Base-by-base conservation (phyloP, 768 basidiomycete species). In the Lyophyllum shimeji region DNA sequence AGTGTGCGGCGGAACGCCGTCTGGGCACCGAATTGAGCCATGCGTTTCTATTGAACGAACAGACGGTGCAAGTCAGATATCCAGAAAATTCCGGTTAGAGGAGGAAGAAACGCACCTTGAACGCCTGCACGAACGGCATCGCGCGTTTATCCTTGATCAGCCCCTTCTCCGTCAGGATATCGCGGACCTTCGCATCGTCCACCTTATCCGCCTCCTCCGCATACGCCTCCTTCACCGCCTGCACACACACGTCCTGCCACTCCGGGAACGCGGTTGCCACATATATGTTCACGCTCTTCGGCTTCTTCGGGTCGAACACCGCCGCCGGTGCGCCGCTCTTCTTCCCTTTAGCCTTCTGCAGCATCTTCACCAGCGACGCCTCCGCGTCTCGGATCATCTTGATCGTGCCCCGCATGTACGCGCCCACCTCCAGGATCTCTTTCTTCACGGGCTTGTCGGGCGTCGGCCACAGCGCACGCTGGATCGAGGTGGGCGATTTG, bases 121-220 rank as follows among this genome's bases (percentile, higher is more conserved):
- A 90, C 27, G 80, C 74, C 56, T 96, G 91, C 45, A 95, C 84
- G 74, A 96, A 98, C 6, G 95, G 95, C 96, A 98, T 98, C 40
- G 82, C 82, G 42, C 87, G 84, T 78, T 98, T 98, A 75, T 98
- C 94, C 81, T 97, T 98, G 74, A 95, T 87, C 69, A 98, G 68
- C 4, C 92, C 94, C 20, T 77, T 80, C 67, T 83, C 78, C 8
- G 79, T 80, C 68, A 98, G 68, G 61, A 82, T 62, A 63, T 84
- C 76, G 69, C 86, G 82, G 49, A 95, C 83, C 69, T 85, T 87
- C 34, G 74, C 84, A 67, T 98, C 95, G 66, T 99, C 92, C 31
- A 98, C 87, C 62, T 78, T 81, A 55, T 84, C 80, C 24, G 75
- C 74, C 52, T 74, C 72, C 52, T 76, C 76, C 40, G 74, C 73